These are phyloP conservation scores for Aspergillus nidulans DNA, from an alignment of 495 filamentous ascomycete genomes.

Conservation along the genomic window DNA sequence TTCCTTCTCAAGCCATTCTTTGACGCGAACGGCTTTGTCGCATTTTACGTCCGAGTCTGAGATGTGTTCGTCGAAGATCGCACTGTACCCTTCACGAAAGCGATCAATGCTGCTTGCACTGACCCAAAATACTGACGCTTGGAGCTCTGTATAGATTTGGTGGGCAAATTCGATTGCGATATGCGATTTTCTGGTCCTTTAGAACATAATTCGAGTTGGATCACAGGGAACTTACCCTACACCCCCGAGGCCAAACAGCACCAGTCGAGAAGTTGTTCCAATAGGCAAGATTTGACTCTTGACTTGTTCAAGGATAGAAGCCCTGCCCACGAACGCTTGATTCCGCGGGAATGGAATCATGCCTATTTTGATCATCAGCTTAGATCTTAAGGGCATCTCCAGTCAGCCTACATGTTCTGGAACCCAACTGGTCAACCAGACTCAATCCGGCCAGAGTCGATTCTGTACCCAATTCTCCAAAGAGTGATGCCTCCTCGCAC, in stretches of 20 bases:
- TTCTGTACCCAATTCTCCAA: neutral
- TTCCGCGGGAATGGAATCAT: conserved; percentile 6
- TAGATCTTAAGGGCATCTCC: neutral
- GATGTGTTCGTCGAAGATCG: conserved; percentile 7
- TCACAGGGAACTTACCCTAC: conserved; percentile 18
- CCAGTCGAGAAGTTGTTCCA: conserved; percentile 14
- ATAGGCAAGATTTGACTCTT: neutral
- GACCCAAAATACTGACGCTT: conserved; percentile 39
- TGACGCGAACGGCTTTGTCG: conserved; percentile 6
- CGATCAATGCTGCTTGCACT: conserved; percentile 30
- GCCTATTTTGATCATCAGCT: neutral
- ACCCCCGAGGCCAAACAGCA: conserved; percentile 28
- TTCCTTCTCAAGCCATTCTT: conserved; percentile 16
- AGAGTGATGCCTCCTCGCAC: neutral
- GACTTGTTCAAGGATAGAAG: neutral
- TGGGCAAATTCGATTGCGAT: conserved; percentile 39
- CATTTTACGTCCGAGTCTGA: neutral
- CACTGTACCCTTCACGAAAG: conserved; percentile 32
- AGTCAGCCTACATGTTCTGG: conserved; percentile 1
- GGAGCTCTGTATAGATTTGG: conserved; percentile 17
- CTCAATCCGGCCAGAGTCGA: neutral
- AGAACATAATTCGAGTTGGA: neutral
- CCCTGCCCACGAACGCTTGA: conserved; percentile 9
- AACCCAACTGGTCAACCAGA: neutral
- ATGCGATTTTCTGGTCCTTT: conserved; percentile 27